These are phyloP conservation scores for Penicillium sp. DNA, from an alignment of 2,329 filamentous ascomycete species.

Conservation along the genomic window DNA sequence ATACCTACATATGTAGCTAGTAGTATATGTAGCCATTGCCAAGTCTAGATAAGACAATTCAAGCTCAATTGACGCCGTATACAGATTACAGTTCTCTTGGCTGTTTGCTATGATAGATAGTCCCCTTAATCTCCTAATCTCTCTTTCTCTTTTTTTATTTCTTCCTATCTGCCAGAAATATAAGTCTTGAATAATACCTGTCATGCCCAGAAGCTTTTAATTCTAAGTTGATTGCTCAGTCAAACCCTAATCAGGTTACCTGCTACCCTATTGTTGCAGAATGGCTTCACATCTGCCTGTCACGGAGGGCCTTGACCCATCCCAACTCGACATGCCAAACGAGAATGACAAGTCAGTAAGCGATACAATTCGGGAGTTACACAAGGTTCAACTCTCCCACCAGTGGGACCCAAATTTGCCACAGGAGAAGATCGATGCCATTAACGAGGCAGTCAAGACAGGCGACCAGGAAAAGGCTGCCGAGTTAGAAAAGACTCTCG, in stretches of 20 bases:
- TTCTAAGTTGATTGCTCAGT: neutral
- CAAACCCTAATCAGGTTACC: neutral
- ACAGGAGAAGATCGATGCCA: constrained; percentile 58
- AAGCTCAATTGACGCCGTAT: neutral
- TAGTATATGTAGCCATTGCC: neutral
- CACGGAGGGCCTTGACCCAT: constrained; percentile 3
- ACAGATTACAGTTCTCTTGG: neutral
- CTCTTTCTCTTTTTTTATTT: neutral
- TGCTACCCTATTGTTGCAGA: neutral
- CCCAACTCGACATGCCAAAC: neutral
- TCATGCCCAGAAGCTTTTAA: neutral
- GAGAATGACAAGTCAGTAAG: neutral
- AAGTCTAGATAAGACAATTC: neutral
- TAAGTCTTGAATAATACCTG: neutral
- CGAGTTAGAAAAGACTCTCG: constrained; percentile 47
- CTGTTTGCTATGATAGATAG: neutral
- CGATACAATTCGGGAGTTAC: constrained; percentile 7
- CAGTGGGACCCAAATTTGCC: constrained; percentile 62
- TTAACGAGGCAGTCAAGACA: constrained; percentile 55
- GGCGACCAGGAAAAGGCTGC: constrained; percentile 60
- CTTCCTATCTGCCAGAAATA: neutral
- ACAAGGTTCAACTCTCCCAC: constrained; percentile 11
- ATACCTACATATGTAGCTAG: neutral
- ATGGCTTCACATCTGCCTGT: neutral
- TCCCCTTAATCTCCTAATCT: neutral